Conservation (phyloP, 2,329 filamentous ascomycete species). For the Raffaelea albimanens region DNA sequence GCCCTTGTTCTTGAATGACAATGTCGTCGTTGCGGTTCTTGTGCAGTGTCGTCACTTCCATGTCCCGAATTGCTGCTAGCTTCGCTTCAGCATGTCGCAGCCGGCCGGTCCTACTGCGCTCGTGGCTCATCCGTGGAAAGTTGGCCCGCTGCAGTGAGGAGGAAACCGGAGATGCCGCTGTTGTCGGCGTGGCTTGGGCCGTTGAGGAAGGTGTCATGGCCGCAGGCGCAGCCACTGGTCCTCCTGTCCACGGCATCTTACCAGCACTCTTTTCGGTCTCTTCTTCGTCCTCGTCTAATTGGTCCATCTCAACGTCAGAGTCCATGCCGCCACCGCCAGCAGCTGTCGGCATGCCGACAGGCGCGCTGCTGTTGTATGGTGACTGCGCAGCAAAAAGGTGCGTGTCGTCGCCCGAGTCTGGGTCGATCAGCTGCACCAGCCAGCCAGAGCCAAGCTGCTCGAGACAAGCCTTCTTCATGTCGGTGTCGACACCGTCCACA, state of each 20-base stretch:
- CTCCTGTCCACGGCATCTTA: slow-evolving; percentile 7
- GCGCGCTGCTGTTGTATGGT: slow-evolving; percentile 5
- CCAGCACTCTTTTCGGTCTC: slow-evolving; percentile 11
- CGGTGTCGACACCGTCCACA: slow-evolving; percentile 60
- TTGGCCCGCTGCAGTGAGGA: slow-evolving; percentile 12
- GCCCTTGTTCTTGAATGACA: slow-evolving; percentile 80
- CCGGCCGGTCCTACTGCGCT: slow-evolving; percentile 25
- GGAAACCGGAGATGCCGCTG: not conserved
- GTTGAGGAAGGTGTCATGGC: too few relatives aligned
- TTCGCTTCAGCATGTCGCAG: slow-evolving; percentile 41
- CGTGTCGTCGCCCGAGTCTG: slow-evolving; percentile 47
- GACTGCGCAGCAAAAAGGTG: slow-evolving; percentile 19
- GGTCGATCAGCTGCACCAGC: slow-evolving; percentile 69
- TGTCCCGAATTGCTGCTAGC: slow-evolving; percentile 46
- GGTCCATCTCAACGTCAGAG: slow-evolving; percentile 49
- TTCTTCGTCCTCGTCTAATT: slow-evolving; percentile 29
- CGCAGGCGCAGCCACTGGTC: too few relatives aligned
- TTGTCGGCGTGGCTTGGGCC: not conserved
- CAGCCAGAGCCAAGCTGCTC: slow-evolving; percentile 69
- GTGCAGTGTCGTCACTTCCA: slow-evolving; percentile 57
- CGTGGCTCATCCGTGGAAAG: slow-evolving; percentile 11
- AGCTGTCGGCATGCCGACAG: slow-evolving; percentile 2
- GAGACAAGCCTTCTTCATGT: slow-evolving; percentile 67
- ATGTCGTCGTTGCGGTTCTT: slow-evolving; percentile 69
- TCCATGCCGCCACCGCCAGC: slow-evolving; percentile 25